Evolutionary conservation across 148 eudicot species (phyloP).

Genomic region (Chenopodium formosanum): DNA sequence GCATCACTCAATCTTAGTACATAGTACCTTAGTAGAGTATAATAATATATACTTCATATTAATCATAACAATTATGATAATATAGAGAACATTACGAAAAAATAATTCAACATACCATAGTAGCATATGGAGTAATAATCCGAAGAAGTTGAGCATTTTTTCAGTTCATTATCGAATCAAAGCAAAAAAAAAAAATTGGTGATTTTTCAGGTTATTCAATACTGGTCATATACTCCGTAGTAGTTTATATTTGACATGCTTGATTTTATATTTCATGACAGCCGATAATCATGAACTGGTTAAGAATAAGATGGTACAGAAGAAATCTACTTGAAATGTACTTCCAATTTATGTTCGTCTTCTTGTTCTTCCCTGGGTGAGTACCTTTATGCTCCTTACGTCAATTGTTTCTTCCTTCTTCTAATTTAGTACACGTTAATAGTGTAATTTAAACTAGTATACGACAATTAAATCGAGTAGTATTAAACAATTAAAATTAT

Average conservation of each 20-base stretch:
- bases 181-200: neutral
- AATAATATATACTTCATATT: too few species aligned
- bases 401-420: neutral
- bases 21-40: too few species aligned
- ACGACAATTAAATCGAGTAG: too few species aligned
- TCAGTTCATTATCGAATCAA: neutral
- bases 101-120: too few species aligned
- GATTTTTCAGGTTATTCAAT: too few species aligned
- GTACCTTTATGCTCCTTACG: slow-evolving; percentile 4
- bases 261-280: slow-evolving; percentile 30
- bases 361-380: slow-evolving; percentile 93
- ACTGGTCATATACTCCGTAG: neutral
- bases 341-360: slow-evolving; percentile 79
- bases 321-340: slow-evolving; percentile 74
- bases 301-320: slow-evolving; percentile 84
- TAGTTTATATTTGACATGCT: neutral
- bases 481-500: too few species aligned
- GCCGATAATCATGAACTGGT: slow-evolving; percentile 88
- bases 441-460: neutral
- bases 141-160: too few species aligned
- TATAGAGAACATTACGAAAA: too few species aligned
- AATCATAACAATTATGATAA: too few species aligned
- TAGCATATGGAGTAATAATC: too few species aligned
- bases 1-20: neutral
- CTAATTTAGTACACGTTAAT: neutral